These are phyloP conservation scores for Tilletiopsis washingtonensis DNA, from an alignment of 1,284 basidiomycete species.

Conservation along the genomic window DNA sequence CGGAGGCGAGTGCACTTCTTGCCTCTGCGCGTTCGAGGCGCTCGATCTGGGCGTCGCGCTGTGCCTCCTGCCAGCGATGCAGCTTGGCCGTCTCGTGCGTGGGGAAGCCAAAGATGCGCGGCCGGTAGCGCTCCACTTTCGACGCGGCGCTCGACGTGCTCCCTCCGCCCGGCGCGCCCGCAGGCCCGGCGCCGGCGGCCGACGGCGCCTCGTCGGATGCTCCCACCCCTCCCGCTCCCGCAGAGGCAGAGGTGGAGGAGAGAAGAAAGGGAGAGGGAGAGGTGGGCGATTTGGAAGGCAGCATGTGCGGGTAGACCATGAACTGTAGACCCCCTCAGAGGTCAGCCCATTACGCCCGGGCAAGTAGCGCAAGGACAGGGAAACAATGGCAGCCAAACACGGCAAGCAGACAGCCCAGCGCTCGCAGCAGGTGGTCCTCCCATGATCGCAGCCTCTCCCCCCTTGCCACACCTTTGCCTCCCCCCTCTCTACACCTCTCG, in stretches of 20 bases:
- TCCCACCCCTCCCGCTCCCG: background rate
- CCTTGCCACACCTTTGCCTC: too few relatives aligned
- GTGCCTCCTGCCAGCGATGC: slow-evolving; percentile 41
- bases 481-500: too few relatives aligned
- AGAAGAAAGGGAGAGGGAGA: slow-evolving; percentile 32
- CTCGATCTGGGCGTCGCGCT: slow-evolving; percentile 32
- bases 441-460: too few relatives aligned
- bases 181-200: background rate
- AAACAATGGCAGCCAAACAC: too few relatives aligned
- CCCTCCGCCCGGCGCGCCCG: slow-evolving; percentile 4
- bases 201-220: background rate
- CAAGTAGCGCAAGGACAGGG: too few relatives aligned
- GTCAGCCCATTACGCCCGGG: too few relatives aligned
- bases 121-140: slow-evolving; percentile 41
- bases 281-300: slow-evolving; percentile 51
- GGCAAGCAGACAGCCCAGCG: too few relatives aligned
- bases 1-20: too few relatives aligned
- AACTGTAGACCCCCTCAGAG: too few relatives aligned
- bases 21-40: slow-evolving; percentile 25
- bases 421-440: too few relatives aligned
- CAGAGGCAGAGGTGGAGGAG: background rate
- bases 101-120: slow-evolving; percentile 46
- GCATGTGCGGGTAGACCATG: slow-evolving; percentile 61
- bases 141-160: slow-evolving; percentile 11
- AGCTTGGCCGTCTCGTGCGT: slow-evolving; percentile 42